Evolutionary conservation across 2,329 filamentous ascomycete species (phyloP), one percentile per base, ranked within the genome.

Genomic region (Aspergillus pseudoglaucus): DNA sequence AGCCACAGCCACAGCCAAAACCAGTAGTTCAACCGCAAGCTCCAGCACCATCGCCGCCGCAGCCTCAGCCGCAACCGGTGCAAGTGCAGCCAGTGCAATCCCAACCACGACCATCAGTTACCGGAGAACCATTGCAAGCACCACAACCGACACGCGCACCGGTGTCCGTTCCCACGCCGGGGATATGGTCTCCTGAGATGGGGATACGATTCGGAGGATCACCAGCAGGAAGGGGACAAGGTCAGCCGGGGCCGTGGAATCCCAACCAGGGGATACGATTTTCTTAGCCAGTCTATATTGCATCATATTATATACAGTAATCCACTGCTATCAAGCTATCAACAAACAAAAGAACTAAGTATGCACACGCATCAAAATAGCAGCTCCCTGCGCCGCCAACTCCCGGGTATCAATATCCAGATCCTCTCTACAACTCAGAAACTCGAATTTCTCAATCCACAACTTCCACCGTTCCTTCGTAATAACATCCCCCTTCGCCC

Each of bases 101-200:
- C 62, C 46, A 69, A 60, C 44, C 66, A 65, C 53, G 59, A 45
- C 59, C 51, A 22, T 51, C 54, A 25, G 61, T 56, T 45, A 60
- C 52, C n/a, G 57, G 53, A 32, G 60, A 66, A 43, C 67, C 66
- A 22, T 62, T 78, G 39, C 68, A 73, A 0, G 75, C 75, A 18
- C 75, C 75, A 2, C 67, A 72, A 32, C 73, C 75, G 1, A 71
- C 73, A 33, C 65, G 72, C 50, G 62, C 69, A 39, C 53, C 62
- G 25, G 54, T 63, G 23, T 47, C 59, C 63, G 70, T 79, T 60
- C 59, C 69, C 43, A 59, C 73, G 52, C 67, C 78, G 58, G 70
- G 78, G 6, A 82, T 87, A 64, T 95, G 90, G 90, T 84, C 81
- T 47, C 88, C 89, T 0, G 83, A 85, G 2, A 84, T 88, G 75